Evolutionary conservation across 2,329 filamentous ascomycete genomes (phyloP).

Genomic region (Westerdykella sp.): DNA sequence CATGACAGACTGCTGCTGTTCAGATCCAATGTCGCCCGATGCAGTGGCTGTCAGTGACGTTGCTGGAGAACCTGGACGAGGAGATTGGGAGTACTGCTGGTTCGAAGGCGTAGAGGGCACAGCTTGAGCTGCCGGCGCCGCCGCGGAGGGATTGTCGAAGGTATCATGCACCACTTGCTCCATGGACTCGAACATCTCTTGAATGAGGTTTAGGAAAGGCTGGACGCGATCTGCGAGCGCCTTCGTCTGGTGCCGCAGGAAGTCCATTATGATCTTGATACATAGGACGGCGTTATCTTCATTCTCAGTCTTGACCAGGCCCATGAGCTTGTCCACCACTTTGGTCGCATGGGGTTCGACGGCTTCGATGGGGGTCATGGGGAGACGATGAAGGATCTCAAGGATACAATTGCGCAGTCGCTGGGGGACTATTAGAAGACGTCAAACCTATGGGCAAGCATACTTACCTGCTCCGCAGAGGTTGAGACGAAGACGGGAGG

Average conservation of each 20-base stretch:
- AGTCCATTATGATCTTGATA: slow-evolving; percentile 96
- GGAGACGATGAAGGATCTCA: slow-evolving; percentile 89
- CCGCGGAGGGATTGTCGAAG: slow-evolving; percentile 67
- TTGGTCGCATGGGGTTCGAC: slow-evolving; percentile 85
- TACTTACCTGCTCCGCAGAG: slow-evolving; percentile 74
- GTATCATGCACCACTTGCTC: slow-evolving; percentile 92
- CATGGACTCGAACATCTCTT: slow-evolving; percentile 94
- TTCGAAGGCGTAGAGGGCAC: slow-evolving; percentile 60
- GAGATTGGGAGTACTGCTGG: slow-evolving; percentile 71
- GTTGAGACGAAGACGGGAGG: slow-evolving; percentile 87
- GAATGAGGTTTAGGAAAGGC: slow-evolving; percentile 81
- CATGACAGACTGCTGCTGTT: slow-evolving; percentile 75
- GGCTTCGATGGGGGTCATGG: slow-evolving; percentile 64
- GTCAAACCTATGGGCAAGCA: slow-evolving; percentile 5
- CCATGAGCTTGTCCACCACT: slow-evolving; percentile 85
- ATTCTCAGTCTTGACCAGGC: slow-evolving; percentile 82
- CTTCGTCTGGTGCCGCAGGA: slow-evolving; percentile 88
- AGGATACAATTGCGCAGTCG: slow-evolving; percentile 81
- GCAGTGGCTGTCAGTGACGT: slow-evolving; percentile 70
- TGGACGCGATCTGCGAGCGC: slow-evolving; percentile 77
- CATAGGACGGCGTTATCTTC: slow-evolving; percentile 98
- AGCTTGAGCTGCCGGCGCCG: slow-evolving; percentile 44
- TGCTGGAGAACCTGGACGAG: slow-evolving; percentile 82
- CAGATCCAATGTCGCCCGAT: slow-evolving; percentile 67
- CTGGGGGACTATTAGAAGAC: slow-evolving; percentile 48